Conservation (phyloP, 2,329 filamentous ascomycete genomes). For the Xylariaceae sp. region DNA sequence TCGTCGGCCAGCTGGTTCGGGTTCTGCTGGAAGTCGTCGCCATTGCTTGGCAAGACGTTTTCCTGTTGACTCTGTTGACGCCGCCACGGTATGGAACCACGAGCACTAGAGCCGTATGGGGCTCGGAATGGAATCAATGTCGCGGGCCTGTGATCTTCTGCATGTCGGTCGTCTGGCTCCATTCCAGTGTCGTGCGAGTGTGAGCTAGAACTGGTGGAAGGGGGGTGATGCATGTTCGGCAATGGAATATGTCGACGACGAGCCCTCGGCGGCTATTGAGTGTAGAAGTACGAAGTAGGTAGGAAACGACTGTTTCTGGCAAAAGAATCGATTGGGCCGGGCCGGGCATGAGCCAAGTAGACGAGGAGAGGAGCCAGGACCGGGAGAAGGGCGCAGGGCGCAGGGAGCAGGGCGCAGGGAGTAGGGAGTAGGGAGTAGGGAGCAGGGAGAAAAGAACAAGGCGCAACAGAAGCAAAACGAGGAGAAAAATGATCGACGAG, state of each 20-base stretch:
- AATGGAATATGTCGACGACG: slow-evolving; percentile 16
- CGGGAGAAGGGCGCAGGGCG: not conserved
- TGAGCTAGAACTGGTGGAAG: slow-evolving; percentile 25
- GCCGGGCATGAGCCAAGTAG: not conserved
- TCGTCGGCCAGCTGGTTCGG: slow-evolving; percentile 25
- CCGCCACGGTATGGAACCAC: slow-evolving; percentile 45
- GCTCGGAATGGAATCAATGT: slow-evolving; percentile 36
- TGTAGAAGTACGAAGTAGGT: slow-evolving; percentile 11
- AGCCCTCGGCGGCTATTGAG: slow-evolving; percentile 19
- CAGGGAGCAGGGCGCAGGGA: not conserved
- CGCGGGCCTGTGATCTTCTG: slow-evolving; percentile 21
- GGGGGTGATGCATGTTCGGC: slow-evolving; percentile 18
- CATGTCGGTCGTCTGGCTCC: slow-evolving; percentile 23
- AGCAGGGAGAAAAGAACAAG: not conserved
- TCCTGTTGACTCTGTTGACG: slow-evolving; percentile 42
- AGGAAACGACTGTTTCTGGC: slow-evolving; percentile 2
- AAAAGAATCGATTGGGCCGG: not conserved
- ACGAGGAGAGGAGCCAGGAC: slow-evolving; percentile 8
- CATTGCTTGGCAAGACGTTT: slow-evolving; percentile 33
- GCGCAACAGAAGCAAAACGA: not conserved
- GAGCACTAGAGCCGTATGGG: slow-evolving; percentile 43
- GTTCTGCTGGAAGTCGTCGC: slow-evolving; percentile 28
- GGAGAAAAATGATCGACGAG: not conserved
- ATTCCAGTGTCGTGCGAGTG: slow-evolving; percentile 29
- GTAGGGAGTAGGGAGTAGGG: not conserved